Percentiles rank a stretch among this genome's conserved stretches.
Conservation (phyloP, 768 basidiomycete species). For the Pisolithus marmoratus region DNA sequence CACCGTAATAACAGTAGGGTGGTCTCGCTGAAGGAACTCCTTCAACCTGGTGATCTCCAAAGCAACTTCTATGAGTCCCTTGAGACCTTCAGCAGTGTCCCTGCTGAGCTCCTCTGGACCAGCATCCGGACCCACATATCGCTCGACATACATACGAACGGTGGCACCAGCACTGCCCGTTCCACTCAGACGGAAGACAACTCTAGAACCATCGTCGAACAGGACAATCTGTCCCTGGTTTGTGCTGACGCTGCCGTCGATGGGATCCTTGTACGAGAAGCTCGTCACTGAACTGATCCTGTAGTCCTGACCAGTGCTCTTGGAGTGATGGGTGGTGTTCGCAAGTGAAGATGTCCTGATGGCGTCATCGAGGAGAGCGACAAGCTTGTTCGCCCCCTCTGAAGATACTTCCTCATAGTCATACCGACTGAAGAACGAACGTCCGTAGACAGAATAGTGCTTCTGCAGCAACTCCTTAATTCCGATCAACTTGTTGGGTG, state of each 20-base stretch:
- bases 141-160: slow-evolving; percentile 92
- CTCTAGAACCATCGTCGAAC: slow-evolving; percentile 87
- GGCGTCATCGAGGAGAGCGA: slow-evolving; percentile 67
- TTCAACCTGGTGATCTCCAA: slow-evolving; percentile 79
- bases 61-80: slow-evolving; percentile 95
- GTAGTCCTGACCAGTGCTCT: slow-evolving; percentile 65
- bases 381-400: slow-evolving; percentile 82
- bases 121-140: slow-evolving; percentile 70
- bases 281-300: slow-evolving; percentile 72
- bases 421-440: slow-evolving; percentile 97
- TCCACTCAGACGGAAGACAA: slow-evolving; percentile 94
- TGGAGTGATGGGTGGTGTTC: slow-evolving; percentile 61
- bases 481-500: slow-evolving; percentile 69
- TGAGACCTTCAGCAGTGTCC: slow-evolving; percentile 83
- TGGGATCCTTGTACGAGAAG: slow-evolving; percentile 98
- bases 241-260: slow-evolving; percentile 86
- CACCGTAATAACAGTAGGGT: slow-evolving; percentile 96
- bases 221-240: slow-evolving; percentile 95
- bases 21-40: slow-evolving; percentile 77
- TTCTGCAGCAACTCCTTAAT: slow-evolving; percentile 87
- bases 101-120: slow-evolving; percentile 65
- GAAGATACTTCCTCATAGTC: slow-evolving; percentile 98
- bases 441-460: slow-evolving; percentile 91
- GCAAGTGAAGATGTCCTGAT: slow-evolving; percentile 65
- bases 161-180: slow-evolving; percentile 97